Conservation (phyloP, 1,284 basidiomycete species). For the Athelia sp. region DNA sequence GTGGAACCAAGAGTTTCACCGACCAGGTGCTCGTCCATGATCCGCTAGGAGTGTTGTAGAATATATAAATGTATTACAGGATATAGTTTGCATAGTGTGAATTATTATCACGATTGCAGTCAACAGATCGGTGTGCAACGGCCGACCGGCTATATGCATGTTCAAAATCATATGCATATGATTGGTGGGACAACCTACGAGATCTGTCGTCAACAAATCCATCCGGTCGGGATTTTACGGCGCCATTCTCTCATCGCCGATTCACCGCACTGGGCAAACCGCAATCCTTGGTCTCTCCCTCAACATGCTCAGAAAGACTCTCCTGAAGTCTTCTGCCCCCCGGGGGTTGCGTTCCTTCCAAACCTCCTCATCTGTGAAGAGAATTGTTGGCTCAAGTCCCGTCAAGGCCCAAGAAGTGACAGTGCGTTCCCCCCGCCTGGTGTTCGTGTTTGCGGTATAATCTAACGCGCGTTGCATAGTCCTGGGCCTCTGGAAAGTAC, state of each 20-base stretch:
- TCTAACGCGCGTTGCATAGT: conserved; percentile 32
- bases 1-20: conserved; percentile 12
- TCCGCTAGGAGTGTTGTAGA: conserved; percentile 56
- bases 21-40: too few relatives aligned
- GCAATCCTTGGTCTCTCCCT: conserved; percentile 8
- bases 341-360: conserved; percentile 59
- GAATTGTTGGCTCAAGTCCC: conserved; percentile 72
- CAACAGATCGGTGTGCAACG: too few relatives aligned
- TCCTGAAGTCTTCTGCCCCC: conserved; percentile 19
- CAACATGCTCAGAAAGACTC: conserved; percentile 37
- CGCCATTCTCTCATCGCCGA: neutral
- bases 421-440: conserved; percentile 32
- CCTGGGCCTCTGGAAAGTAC: conserved; percentile 82
- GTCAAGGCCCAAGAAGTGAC: conserved; percentile 81
- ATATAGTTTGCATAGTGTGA: too few relatives aligned
- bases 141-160: conserved; percentile 4
- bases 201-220: too few relatives aligned
- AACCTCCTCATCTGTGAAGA: conserved; percentile 50
- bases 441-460: conserved; percentile 9
- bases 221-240: neutral
- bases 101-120: too few relatives aligned
- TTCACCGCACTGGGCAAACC: too few relatives aligned
- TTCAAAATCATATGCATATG: conserved; percentile 39
- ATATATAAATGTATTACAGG: too few relatives aligned
- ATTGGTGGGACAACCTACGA: too few relatives aligned